Base-by-base conservation (phyloP, 2,329 filamentous ascomycete genomes). In the Pseudogymnoascus sp. region DNA sequence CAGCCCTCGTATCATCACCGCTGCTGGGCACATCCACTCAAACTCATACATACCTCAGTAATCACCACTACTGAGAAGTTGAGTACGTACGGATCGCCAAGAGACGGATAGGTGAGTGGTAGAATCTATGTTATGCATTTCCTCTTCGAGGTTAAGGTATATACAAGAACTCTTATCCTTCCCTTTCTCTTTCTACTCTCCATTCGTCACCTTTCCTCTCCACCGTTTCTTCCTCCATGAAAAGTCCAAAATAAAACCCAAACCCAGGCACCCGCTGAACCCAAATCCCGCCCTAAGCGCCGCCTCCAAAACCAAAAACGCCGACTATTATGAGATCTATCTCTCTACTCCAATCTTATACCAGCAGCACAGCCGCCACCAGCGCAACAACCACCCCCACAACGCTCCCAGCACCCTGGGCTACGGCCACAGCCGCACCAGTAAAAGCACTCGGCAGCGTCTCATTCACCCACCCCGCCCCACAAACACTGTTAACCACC, bases 401-500 rank as follows among this genome's bases (percentile, higher is more conserved):
- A 12, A 36, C 2, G 3, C 41, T 22, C 14, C 7, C 41, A 5
- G 16, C 22, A 4, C 14, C 22, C 22, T 6, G 22, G 2, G 6
- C 20, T 18, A 1, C 22, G 4, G 22, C 22, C 22, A 11, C 41
- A 2, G 20, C 58, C 7, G 11, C 57, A 6, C 37, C 39, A 2
- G 43, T 61, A 7, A 67, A 61, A 3, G 66, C 71, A 0, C 70
- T 73, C 0, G 81, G 77, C 2, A 86, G 70, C n/a, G 78, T 81
- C 39, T 76, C 74, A 65, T 86, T 86, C 63, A 83, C 81, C 65
- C 85, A 88, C 12, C 71, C 72, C 0, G 77, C 73, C 0, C 85
- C 85, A 67, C 85, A 88, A 2, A 80, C 78, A 9, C 83, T 77
- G 70, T 96, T 88, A 59, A 97, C 81, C 68, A 88, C 83, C 64